Conservation (phyloP, 352 stramenopile genomes). For the Phytophthora megakarya region DNA sequence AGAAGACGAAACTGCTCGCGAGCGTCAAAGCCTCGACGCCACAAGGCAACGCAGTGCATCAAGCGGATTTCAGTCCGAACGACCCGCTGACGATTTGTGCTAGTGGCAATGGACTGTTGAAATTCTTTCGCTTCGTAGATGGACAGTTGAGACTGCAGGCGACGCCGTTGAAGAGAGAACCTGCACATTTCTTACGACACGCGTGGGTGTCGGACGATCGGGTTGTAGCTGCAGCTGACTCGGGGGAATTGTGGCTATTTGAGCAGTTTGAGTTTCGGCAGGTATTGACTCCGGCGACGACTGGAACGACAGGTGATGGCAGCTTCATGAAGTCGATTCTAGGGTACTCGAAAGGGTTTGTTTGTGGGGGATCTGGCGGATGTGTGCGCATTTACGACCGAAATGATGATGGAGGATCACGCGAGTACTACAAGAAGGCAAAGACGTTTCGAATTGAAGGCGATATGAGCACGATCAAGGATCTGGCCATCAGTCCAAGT, state of each 20-base stretch:
- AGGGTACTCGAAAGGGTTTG: slow-evolving; percentile 91
- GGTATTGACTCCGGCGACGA: slow-evolving; percentile 64
- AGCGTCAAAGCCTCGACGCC: slow-evolving; percentile 76
- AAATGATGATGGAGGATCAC: slow-evolving; percentile 69
- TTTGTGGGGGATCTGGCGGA: slow-evolving; percentile 78
- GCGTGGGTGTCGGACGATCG: slow-evolving; percentile 93
- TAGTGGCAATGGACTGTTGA: slow-evolving; percentile 88
- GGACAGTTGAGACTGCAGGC: slow-evolving; percentile 74
- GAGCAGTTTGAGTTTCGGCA: slow-evolving; percentile 92
- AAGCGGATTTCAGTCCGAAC: slow-evolving; percentile 90
- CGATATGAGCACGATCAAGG: slow-evolving; percentile 75
- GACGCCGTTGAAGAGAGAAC: slow-evolving; percentile 75
- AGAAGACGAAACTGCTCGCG: slow-evolving; percentile 91
- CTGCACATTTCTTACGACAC: slow-evolving; percentile 90
- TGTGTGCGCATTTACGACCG: slow-evolving; percentile 85
- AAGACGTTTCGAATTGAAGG: slow-evolving; percentile 90
- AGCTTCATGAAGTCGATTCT: slow-evolving; percentile 85
- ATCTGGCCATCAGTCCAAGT: slow-evolving; percentile 87
- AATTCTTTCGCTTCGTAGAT: slow-evolving; percentile 91
- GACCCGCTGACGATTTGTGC: slow-evolving; percentile 87
- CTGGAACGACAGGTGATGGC: slow-evolving; percentile 56
- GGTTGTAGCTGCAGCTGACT: slow-evolving; percentile 88
- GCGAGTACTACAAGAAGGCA: slow-evolving; percentile 91
- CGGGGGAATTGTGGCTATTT: slow-evolving; percentile 92
- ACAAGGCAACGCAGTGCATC: slow-evolving; percentile 73